A percentile compares a stretch with the other conserved stretches of the same genome.
Evolutionary conservation across 1,139 yeast species (phyloP).

Genomic region (Hyphopichia pseudoburtonii): DNA sequence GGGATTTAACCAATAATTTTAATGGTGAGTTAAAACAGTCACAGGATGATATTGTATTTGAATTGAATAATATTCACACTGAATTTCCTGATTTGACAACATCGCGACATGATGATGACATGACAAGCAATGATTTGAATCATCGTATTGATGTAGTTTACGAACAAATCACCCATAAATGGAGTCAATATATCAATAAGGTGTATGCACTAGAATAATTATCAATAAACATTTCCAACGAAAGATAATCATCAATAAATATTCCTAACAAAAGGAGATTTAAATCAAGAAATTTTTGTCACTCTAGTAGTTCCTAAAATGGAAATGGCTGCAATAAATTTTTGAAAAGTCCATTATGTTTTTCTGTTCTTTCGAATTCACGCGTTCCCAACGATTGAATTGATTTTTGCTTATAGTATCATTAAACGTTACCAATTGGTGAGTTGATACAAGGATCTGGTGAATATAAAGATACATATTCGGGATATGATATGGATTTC

Average conservation of each 20-base stretch:
- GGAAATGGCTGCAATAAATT: too few relatives aligned
- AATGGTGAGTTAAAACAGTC: constrained; percentile 13
- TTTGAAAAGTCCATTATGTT: too few relatives aligned
- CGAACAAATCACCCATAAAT: constrained; percentile 9
- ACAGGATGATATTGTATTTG: constrained; percentile 7
- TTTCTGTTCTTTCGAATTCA: too few relatives aligned
- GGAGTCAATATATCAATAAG: constrained; percentile 18
- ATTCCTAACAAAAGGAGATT: background rate
- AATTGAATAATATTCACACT: background rate
- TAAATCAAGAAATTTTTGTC: too few relatives aligned
- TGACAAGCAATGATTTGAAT: background rate
- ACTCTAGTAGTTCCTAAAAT: too few relatives aligned
- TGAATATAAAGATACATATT: too few relatives aligned
- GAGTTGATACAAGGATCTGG: too few relatives aligned
- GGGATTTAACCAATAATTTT: constrained; percentile 30
- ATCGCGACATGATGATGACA: background rate
- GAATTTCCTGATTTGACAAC: too few relatives aligned
- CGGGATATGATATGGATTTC: too few relatives aligned
- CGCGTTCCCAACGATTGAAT: too few relatives aligned
- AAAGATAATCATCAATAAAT: background rate
- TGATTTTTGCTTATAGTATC: too few relatives aligned
- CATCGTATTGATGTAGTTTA: constrained; percentile 5
- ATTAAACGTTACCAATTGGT: too few relatives aligned
- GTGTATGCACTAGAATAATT: constrained; percentile 21
- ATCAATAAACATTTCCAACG: background rate